These are phyloP conservation scores for thale cress (Arabidopsis thaliana) DNA, from an alignment of 345 rosid species.

Conservation along the genomic window TAIR10.1 NC_003076.8:8735001-8735500, in stretches of 20 bases:
- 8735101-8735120: conserved; percentile 33
- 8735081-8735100: conserved; percentile 42
- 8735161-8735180: conserved; percentile 17
- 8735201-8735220: conserved; percentile 10
- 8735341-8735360: not conserved
- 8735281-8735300: not conserved
- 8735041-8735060: conserved; percentile 21
- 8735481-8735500: too few species aligned
- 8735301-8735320: not conserved
- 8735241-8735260: not conserved
- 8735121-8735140: conserved; percentile 30
- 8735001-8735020: conserved; percentile 27
- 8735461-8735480: too few species aligned
- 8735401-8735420: not conserved
- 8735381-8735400: not conserved
- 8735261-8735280: not conserved
- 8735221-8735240: conserved; percentile 15
- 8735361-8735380: not conserved
- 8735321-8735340: not conserved
- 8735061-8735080: conserved; percentile 35
- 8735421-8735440: not conserved
- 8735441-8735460: too few species aligned
- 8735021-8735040: conserved; percentile 51
- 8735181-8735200: conserved; percentile 35
- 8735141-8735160: conserved; percentile 24